Base-by-base conservation (phyloP, 1,284 basidiomycete species). In the Hemileia vastatrix region DNA sequence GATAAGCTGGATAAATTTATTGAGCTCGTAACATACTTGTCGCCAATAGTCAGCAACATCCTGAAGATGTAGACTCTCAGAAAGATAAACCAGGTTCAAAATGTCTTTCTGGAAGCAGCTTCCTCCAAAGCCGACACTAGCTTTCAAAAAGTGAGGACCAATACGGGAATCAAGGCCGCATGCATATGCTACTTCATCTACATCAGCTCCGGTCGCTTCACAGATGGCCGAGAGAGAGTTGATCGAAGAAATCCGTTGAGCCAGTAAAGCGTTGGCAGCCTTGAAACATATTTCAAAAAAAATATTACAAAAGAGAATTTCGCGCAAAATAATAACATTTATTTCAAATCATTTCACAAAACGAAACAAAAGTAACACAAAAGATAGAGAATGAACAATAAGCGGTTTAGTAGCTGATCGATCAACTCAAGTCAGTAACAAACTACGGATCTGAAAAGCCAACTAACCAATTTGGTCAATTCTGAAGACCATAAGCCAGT, bases 21-120 rank as follows among this genome's bases (percentile, higher is more conserved):
- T 5, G 21, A 19, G 11, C 5, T n/a, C n/a, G 11, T 36, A 24
- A 57, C 63, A 2, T 54, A 78, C 76, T 66, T 78, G 77, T 54
- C 71, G 70, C 94, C 94, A 99, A 82, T 99, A 99, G 45, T 86
- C 88, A 50, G 93, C 93, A n/a, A 99, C 94, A 77, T 95, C 89
- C 52, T 91, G 90, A 58, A 99, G 81, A 77, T 96, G 90, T 65
- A 93, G 80, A 67, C 86, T 90, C 80, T 97, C 92, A 75, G 85
- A 88, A 44, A 96, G 83, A 80, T 99, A 99, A 57, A 97, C 94
- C 64, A 99, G 81, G 81, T 98, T 99, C 72, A 98, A 84, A 76
- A 98, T 97, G 77, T 98, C 94, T 56, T 95, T 95, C 80, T 96
- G 92, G 88, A 99, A 99, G 80, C 95, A 99, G 40, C 88, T 92